Percentiles rank a stretch among this genome's conserved stretches.
Conservation (phyloP, 2,329 filamentous ascomycete species). For the Scedosporium dehoogii region DNA sequence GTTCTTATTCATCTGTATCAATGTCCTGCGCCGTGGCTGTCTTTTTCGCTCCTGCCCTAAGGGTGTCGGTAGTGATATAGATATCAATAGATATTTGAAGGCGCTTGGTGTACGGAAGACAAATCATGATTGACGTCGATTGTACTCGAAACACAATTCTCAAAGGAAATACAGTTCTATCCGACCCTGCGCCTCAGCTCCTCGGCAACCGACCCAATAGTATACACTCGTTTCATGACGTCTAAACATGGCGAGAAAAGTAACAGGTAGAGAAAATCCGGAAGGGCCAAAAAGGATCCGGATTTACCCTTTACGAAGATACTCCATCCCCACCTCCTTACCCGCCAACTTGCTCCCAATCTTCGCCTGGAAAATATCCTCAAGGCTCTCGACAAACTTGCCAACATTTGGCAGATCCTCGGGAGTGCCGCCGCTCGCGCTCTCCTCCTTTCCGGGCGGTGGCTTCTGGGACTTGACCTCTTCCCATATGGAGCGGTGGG, state of each 20-base stretch:
- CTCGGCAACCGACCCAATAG: background rate
- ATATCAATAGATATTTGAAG: too few species aligned
- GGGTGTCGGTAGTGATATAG: too few species aligned
- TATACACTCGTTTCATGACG: background rate
- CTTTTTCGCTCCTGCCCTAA: too few species aligned
- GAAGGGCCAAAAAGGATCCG: background rate
- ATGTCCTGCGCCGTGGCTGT: background rate
- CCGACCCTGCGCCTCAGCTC: background rate
- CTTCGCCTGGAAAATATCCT: background rate
- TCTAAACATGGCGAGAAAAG: background rate
- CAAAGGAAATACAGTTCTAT: background rate
- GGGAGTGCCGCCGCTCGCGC: background rate
- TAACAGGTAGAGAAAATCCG: background rate
- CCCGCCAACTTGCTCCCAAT: conserved; percentile 2
- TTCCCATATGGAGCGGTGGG: background rate
- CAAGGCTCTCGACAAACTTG: conserved; percentile 1
- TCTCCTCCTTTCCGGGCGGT: background rate
- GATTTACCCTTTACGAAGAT: background rate
- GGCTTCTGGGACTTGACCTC: background rate
- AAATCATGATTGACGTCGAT: background rate
- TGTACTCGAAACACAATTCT: too few species aligned
- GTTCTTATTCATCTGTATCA: background rate
- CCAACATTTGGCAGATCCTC: background rate
- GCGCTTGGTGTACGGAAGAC: too few species aligned
- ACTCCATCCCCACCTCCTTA: background rate